Conservation (phyloP, 2,329 filamentous ascomycete species). For the Fusarium staphyleae region DNA sequence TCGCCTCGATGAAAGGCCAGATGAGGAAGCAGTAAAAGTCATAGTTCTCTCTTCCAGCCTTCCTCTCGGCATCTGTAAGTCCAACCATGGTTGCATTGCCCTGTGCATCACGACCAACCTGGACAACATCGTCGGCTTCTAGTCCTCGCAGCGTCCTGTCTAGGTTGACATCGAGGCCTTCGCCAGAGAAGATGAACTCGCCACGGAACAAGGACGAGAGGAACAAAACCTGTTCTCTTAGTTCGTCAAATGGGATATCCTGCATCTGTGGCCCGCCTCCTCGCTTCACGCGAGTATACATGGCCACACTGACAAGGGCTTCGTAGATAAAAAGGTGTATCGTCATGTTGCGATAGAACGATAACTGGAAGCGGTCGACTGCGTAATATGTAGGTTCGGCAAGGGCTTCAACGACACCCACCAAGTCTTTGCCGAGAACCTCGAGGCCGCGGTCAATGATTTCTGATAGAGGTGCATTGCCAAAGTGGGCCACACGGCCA, state of each 20-base stretch:
- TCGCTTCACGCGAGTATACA: conserved; percentile 90
- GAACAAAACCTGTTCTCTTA: conserved; percentile 84
- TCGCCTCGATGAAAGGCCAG: conserved; percentile 97
- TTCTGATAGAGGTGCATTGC: conserved; percentile 76
- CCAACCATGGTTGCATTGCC: conserved; percentile 71
- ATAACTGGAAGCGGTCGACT: conserved; percentile 94
- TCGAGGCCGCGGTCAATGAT: conserved; percentile 91
- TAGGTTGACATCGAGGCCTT: conserved; percentile 81
- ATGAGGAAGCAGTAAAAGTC: conserved; percentile 99
- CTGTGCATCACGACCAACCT: conserved; percentile 64
- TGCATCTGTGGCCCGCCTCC: conserved; percentile 86
- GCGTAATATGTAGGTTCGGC: conserved; percentile 94
- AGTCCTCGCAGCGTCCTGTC: conserved; percentile 79
- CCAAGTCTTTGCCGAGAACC: conserved; percentile 87
- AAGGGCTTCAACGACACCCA: conserved; percentile 79
- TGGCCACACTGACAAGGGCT: conserved; percentile 84
- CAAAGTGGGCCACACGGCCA: conserved; percentile 92
- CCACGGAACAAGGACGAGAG: conserved; percentile 92
- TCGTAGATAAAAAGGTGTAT: conserved; percentile 98
- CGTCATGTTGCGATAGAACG: conserved; percentile 99
- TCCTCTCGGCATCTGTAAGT: conserved; percentile 77
- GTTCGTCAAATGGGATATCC: conserved; percentile 75
- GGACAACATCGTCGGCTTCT: conserved; percentile 79
- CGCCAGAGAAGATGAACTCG: conserved; percentile 95
- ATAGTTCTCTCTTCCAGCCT: conserved; percentile 87